Conservation (phyloP, 306 rosid species). For the Aeschynomene evenia region DNA sequence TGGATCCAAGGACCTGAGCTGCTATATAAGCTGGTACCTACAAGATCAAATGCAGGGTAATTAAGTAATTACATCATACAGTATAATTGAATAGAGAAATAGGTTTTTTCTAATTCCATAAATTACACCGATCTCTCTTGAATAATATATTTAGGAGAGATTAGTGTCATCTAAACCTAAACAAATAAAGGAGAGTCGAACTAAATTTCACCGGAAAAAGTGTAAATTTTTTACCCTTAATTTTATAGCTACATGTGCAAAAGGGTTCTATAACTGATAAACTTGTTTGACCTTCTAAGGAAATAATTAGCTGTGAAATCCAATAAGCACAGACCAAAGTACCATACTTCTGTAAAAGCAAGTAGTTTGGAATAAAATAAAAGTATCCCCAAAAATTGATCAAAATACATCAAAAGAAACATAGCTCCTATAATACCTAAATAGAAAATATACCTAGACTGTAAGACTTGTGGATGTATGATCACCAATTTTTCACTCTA, state of each 20-base stretch:
- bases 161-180: too few relatives aligned
- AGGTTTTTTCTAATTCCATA: neutral
- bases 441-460: constrained; percentile 1
- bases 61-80: neutral
- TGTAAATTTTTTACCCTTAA: too few relatives aligned
- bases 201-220: too few relatives aligned
- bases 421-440: neutral
- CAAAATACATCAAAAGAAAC: constrained; percentile 4
- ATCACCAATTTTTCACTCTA: too few relatives aligned
- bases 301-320: neutral
- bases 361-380: neutral
- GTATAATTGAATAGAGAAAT: neutral
- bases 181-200: too few relatives aligned
- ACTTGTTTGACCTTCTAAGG: constrained; percentile 15
- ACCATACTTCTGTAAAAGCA: neutral
- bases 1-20: constrained; percentile 71
- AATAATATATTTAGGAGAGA: too few relatives aligned
- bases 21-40: constrained; percentile 67
- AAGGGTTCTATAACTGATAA: neutral
- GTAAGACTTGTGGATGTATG: too few relatives aligned
- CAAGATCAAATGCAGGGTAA: neutral
- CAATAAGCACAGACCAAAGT: constrained; percentile 18
- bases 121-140: too few relatives aligned
- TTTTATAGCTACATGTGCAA: constrained; percentile 1
- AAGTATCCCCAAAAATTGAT: neutral